Conservation (phyloP, 2,329 filamentous ascomycete species). For the Raffaelea arxii region DNA sequence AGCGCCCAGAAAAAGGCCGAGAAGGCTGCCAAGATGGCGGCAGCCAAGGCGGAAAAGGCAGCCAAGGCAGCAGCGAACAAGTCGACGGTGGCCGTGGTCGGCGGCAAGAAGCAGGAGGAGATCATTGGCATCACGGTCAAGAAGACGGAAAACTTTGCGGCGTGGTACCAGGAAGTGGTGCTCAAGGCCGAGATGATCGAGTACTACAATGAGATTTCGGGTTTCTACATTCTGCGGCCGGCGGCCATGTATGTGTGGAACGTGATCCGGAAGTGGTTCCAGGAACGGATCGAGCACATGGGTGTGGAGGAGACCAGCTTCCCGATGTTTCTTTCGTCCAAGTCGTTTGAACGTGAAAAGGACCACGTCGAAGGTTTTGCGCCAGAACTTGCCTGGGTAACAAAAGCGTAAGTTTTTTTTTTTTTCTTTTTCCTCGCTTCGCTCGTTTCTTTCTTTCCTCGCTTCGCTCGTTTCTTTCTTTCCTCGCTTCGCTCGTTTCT, state of each 20-base stretch:
- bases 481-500: no score
- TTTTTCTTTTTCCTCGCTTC: constrained; percentile 8
- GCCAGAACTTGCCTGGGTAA: constrained; percentile 83
- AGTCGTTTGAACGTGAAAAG: constrained; percentile 82
- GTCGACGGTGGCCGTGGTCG: constrained; percentile 38
- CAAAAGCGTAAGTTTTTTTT: constrained; percentile 53
- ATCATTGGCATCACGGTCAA: constrained; percentile 82
- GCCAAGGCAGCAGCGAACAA: constrained; percentile 46
- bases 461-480: no score
- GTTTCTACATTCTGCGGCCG: constrained; percentile 81
- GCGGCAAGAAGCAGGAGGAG: constrained; percentile 52
- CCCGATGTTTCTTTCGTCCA: constrained; percentile 87
- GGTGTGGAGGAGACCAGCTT: constrained; percentile 95
- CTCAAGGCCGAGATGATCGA: constrained; percentile 96
- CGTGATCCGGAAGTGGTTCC: constrained; percentile 57
- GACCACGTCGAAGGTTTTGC: constrained; percentile 98
- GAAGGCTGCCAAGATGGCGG: constrained; percentile 51
- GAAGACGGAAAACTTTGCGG: constrained; percentile 79
- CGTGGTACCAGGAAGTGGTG: constrained; percentile 97
- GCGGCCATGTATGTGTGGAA: constrained; percentile 57
- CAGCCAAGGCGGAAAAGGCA: constrained; percentile 52
- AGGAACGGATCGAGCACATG: constrained; percentile 72
- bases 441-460: not conserved
- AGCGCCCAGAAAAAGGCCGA: constrained; percentile 57
- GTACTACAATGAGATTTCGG: constrained; percentile 89